These are phyloP conservation scores for Fusarium drepaniforme DNA, from an alignment of 2,329 filamentous ascomycete species.

Conservation along the genomic window DNA sequence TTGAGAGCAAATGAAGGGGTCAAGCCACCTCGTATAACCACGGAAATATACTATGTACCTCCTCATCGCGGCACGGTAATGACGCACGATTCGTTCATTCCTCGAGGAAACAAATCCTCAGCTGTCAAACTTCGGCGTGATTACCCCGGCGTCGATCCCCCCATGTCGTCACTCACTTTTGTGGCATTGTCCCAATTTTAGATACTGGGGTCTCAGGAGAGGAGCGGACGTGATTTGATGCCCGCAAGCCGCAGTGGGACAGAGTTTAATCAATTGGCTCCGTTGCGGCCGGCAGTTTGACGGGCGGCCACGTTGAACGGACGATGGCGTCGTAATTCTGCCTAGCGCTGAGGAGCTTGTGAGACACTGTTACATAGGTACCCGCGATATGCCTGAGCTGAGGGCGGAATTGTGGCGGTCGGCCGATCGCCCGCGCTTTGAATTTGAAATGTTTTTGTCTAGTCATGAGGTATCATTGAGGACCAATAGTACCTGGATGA, in stretches of 20 bases:
- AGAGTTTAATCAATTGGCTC: background rate
- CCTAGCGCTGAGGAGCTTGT: background rate
- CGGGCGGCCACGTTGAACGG: background rate
- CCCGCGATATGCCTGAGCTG: background rate
- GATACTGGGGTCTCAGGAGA: conserved; percentile 12
- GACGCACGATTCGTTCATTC: conserved; percentile 11
- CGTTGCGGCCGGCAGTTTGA: background rate
- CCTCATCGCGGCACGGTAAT: background rate
- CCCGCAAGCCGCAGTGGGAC: background rate
- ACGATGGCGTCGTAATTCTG: background rate
- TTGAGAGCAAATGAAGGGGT: conserved; percentile 7
- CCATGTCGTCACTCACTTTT: background rate
- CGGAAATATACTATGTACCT: background rate
- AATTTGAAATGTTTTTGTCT: background rate
- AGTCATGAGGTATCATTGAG: background rate
- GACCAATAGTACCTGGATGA: background rate
- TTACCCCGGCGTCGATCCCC: background rate
- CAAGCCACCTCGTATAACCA: conserved; percentile 35
- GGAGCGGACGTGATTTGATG: background rate
- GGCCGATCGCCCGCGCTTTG: conserved; percentile 12
- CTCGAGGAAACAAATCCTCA: background rate
- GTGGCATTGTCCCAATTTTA: conserved; percentile 14
- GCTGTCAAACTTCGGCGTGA: background rate
- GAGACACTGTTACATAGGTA: background rate
- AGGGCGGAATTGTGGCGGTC: conserved; percentile 6